These are phyloP conservation scores for Zelopaecilomyces penicillatus DNA, from an alignment of 2,329 filamentous ascomycete genomes.

Conservation along the genomic window DNA sequence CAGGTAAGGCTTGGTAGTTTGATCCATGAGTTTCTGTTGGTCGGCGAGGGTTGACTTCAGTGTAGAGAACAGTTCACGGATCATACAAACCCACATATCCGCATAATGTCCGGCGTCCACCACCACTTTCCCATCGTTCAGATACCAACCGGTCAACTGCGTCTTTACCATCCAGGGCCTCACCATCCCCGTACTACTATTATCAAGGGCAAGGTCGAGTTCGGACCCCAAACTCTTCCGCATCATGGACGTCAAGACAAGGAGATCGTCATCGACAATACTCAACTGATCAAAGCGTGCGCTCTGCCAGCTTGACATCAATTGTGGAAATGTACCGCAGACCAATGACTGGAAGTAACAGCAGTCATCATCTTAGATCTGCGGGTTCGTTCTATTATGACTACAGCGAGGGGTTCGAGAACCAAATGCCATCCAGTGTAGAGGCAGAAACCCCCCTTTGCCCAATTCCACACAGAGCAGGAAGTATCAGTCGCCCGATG, in stretches of 20 bases:
- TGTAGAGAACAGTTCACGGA: slow-evolving; percentile 37
- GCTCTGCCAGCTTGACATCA: slow-evolving; percentile 42
- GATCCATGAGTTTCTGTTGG: not conserved
- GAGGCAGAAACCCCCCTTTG: slow-evolving; percentile 18
- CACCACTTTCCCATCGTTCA: slow-evolving; percentile 30
- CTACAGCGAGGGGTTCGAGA: slow-evolving; percentile 44
- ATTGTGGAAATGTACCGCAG: slow-evolving; percentile 40
- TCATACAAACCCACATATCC: slow-evolving; percentile 31
- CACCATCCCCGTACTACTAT: slow-evolving; percentile 17
- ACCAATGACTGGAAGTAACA: slow-evolving; percentile 17
- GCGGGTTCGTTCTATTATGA: slow-evolving; percentile 41
- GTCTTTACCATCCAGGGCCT: slow-evolving; percentile 26
- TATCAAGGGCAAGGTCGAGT: slow-evolving; percentile 16
- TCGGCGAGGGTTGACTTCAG: slow-evolving; percentile 1
- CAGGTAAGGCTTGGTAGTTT: slow-evolving; percentile 26
- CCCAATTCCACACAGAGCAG: slow-evolving; percentile 22
- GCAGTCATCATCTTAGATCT: slow-evolving; percentile 20
- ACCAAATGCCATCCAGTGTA: slow-evolving; percentile 13
- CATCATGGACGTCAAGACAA: slow-evolving; percentile 17
- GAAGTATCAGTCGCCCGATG: slow-evolving; percentile 16
- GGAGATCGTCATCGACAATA: slow-evolving; percentile 25
- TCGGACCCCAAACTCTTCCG: slow-evolving; percentile 29
- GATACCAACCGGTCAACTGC: slow-evolving; percentile 34
- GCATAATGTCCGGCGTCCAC: slow-evolving; percentile 26
- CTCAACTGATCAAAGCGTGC: slow-evolving; percentile 29